Evolutionary conservation across 176 grass and related monocot genomes (phyloP), one percentile per base, ranked within the genome.

Genomic region (Cenchrus purpureus): DNA sequence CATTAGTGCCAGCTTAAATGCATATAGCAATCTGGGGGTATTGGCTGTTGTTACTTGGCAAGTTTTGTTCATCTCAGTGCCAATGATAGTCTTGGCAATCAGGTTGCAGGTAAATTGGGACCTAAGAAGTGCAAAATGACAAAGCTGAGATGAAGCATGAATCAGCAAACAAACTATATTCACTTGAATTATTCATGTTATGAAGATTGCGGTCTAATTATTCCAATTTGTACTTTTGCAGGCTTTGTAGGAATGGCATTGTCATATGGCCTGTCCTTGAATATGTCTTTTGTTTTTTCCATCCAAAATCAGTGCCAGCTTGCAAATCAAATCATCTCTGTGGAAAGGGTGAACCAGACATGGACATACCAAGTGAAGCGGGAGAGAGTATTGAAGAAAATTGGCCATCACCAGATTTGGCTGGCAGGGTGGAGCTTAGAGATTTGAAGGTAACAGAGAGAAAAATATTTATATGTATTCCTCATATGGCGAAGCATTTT

Each of bases 161-260:
- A 53, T 20, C 40, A 3, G 31, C 19, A 76, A 12, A 2, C 12
- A 77, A 77, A 60, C 34, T 25, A 44, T 10, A 44, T 1, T 15
- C 65, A 55, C 57, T 65, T 40, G 4, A 31, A 20, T 59, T 58
- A 10, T 59, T 73, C 25, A 43, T 22, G 40, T 50, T 51, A 84
- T 65, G 9, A 57, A 49, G 3, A 51, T 60, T 29, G 66, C 2
- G 48, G 8, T 63, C 44, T 89, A 81, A 76, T 48, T 52, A 76
- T 16, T 76, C 48, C 12, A 15, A 5, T 68, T 73, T 66, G 54
- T 79, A 8, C 68, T 14, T 84, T 7, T 59, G 56, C 91, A 99
- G 97, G 93, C 52, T 96, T 96, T 91, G 88, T 99, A 29, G 93
- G 97, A 78, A 92, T 99, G 93, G 97, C 91, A 52, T 79, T 98